Base-by-base conservation (phyloP, 2,329 filamentous ascomycete genomes). In the Triangularia setosa region DNA sequence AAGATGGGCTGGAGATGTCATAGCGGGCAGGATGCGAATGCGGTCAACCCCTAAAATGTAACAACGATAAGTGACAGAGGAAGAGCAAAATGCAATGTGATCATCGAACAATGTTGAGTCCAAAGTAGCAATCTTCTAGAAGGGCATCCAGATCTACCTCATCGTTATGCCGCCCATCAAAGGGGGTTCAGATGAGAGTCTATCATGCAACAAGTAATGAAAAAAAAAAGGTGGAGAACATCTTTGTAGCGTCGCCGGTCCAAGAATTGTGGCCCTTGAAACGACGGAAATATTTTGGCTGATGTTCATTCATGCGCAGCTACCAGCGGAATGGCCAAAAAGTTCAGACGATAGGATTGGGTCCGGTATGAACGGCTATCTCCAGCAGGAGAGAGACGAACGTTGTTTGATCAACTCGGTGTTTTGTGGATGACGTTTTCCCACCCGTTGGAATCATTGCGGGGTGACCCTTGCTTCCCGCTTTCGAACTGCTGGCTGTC, bases 351-450 rank as follows among this genome's bases (percentile, higher is more conserved):
- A 68, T 53, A 53, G 40, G 25, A 16, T 3, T 53, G 35, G 23
- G 60, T 30, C 33, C 9, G 40, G 25, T 7, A 44, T 30, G 53
- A 61, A 63, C 44, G 57, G 59, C 8, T 54, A 56, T 62, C 65
- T 62, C n/a, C 11, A 3, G n/a, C 6, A 40, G 68, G 63, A 68
- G 25, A 61, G 60, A 66, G 68, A 69, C 68, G 66, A 62, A 66
- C 65, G 28, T 28, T n/a, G 68, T 69, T 71, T 71, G 69, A 71
- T 71, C 68, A 60, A 40, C 58, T 67, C 35, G n/a, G 18, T 30
- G 21, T 62, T 44, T 18, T 60, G n/a, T 44, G 60, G 59, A 58
- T 69, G 67, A 68, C 64, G 65, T 65, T 69, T 69, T 63, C 65
- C 53, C 64, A 64, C 58, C 33, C 56, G 56, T 35, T 62, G 23